phyloP scores from a whole-genome alignment of 441 rosid genomes.

The Hura crepitans region DNA sequence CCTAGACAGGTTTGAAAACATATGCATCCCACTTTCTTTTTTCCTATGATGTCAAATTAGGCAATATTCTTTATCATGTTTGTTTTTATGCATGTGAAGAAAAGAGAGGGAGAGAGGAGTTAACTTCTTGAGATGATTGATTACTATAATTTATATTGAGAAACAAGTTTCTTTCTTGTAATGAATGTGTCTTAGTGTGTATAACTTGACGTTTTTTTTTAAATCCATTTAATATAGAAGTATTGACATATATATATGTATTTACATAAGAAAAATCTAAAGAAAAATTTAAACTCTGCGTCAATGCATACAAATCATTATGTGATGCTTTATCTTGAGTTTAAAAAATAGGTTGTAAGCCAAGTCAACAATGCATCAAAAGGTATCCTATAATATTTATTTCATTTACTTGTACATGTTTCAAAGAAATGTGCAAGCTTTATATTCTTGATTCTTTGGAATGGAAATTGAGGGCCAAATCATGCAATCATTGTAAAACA shows the following conservation, averaged over 20 bases:
- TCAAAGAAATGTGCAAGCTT: background rate
- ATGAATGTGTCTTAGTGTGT: no score
- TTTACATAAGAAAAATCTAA: slow-evolving; percentile 46
- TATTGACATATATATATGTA: background rate
- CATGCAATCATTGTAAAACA: background rate
- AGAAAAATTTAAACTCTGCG: slow-evolving; percentile 66
- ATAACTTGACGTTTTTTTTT: background rate
- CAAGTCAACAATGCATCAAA: background rate
- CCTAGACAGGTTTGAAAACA: slow-evolving; percentile 50
- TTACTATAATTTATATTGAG: background rate
- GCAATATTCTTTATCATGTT: no score
- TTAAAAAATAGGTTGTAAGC: background rate
- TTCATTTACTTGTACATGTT: background rate
- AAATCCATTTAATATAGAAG: background rate
- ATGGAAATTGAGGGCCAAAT: background rate
- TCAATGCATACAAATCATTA: slow-evolving; percentile 52
- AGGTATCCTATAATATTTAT: background rate
- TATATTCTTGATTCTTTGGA: background rate
- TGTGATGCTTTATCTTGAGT: slow-evolving; percentile 41
- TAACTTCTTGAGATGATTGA: background rate
- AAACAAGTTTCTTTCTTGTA: no score
- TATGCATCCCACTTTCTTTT: background rate
- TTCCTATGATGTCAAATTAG: background rate
- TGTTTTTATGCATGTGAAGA: background rate
- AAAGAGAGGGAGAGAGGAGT: background rate